Evolutionary conservation across 306 rosid genomes (phyloP).

Genomic region (Cicer chorassanicum): DNA sequence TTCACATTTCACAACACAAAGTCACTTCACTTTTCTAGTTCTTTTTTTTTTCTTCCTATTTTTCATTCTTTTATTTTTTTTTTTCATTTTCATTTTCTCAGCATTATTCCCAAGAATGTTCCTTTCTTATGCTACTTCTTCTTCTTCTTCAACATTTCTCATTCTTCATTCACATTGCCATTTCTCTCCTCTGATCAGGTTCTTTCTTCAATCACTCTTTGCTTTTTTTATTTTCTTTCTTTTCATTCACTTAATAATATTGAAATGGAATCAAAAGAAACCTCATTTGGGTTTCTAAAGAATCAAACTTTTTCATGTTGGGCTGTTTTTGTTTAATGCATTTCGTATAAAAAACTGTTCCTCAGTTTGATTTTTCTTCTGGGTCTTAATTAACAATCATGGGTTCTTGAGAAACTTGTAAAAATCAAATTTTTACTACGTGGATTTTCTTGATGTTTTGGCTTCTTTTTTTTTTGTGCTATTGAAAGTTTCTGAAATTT

Average conservation of each 20-base stretch:
- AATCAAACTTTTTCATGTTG: slow-evolving; percentile 47
- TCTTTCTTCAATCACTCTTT: slow-evolving; percentile 28
- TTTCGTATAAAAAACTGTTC: slow-evolving; percentile 29
- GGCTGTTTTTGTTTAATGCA: slow-evolving; percentile 41
- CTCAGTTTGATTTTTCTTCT: slow-evolving; percentile 21
- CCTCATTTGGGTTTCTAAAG: slow-evolving; percentile 46
- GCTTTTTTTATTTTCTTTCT: slow-evolving; percentile 37
- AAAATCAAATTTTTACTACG: slow-evolving; percentile 27
- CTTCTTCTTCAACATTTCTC: slow-evolving; percentile 49
- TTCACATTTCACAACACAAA: slow-evolving; percentile 45
- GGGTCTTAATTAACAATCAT: slow-evolving; percentile 21
- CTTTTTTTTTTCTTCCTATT: neutral
- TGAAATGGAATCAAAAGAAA: slow-evolving; percentile 43
- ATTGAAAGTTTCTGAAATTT: slow-evolving; percentile 38
- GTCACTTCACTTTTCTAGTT: slow-evolving; percentile 56
- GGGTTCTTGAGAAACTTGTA: slow-evolving; percentile 38
- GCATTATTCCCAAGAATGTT: slow-evolving; percentile 21
- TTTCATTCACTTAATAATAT: slow-evolving; percentile 8
- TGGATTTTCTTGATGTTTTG: slow-evolving; percentile 34
- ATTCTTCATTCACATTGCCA: slow-evolving; percentile 55
- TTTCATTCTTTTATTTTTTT: too few species aligned
- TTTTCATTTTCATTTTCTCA: neutral
- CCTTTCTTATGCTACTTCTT: slow-evolving; percentile 14
- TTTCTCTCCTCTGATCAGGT: slow-evolving; percentile 59
- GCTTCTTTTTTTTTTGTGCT: slow-evolving; percentile 39